These are phyloP conservation scores for Rubia tinctorum DNA, from an alignment of 305 asterid genomes.

Conservation along the genomic window DNA sequence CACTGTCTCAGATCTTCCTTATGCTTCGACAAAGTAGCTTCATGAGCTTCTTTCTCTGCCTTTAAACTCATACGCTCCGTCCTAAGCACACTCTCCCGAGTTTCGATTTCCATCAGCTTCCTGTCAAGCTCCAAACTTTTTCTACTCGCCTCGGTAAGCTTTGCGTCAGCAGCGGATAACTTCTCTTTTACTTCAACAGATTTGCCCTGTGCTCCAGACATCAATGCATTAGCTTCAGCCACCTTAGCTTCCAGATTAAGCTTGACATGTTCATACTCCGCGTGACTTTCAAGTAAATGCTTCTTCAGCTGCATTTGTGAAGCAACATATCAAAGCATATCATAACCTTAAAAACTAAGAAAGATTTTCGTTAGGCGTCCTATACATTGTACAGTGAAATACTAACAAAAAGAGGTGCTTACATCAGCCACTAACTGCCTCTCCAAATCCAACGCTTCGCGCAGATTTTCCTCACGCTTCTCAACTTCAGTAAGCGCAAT, in stretches of 20 bases:
- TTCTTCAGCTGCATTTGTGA: slow-evolving; percentile 57
- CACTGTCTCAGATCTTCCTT: slow-evolving; percentile 65
- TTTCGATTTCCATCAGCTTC: slow-evolving; percentile 72
- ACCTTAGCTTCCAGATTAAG: slow-evolving; percentile 52
- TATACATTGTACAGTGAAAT: background rate
- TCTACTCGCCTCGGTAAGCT: slow-evolving; percentile 76
- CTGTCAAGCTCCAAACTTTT: slow-evolving; percentile 71
- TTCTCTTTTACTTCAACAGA: slow-evolving; percentile 67
- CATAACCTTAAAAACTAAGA: background rate
- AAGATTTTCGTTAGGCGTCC: slow-evolving; percentile 3
- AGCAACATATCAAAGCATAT: background rate
- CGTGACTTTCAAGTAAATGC: slow-evolving; percentile 49
- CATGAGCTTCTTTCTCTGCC: slow-evolving; percentile 83
- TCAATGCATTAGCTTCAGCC: slow-evolving; percentile 62
- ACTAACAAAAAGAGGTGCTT: slow-evolving; percentile 15
- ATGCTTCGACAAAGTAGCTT: slow-evolving; percentile 48
- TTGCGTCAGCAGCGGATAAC: slow-evolving; percentile 74
- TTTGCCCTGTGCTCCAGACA: slow-evolving; percentile 54
- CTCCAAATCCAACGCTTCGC: slow-evolving; percentile 58
- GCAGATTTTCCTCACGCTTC: slow-evolving; percentile 70
- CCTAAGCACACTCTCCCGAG: slow-evolving; percentile 70
- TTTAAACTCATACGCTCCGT: slow-evolving; percentile 68
- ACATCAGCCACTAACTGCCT: slow-evolving; percentile 71
- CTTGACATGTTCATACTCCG: slow-evolving; percentile 52
- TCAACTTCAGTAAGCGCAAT: slow-evolving; percentile 70